Evolutionary conservation across 352 stramenopile genomes (phyloP), one percentile per base, ranked within the genome.

Genomic region (Pythium chondricola): DNA sequence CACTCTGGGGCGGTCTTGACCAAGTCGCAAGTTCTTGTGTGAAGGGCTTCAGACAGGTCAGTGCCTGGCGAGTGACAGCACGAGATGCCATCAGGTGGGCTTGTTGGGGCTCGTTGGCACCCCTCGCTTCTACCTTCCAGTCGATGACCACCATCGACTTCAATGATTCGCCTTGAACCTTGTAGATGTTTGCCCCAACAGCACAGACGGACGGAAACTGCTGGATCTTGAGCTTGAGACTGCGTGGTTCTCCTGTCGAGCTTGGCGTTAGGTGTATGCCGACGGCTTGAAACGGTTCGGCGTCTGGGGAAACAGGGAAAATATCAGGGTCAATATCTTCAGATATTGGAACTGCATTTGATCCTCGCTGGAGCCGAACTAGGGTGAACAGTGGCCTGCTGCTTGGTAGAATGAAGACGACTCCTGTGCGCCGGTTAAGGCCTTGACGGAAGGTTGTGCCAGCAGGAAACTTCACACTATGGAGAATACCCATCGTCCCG

Each of bases 191-290:
- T 3, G 46, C 51, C 0, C 57, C 57, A 16, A 60, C 57, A 18
- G 57, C 57, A 31, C 50, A 60, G 0, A 61, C 49, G n/a, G 60
- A 61, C n/a, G 57, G 50, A 22, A 65, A 60, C 25, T 65, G 50
- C 16, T 61, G 57, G 9, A 56, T 52, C 31, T 48, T 51, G 20
- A 65, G 38, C 1, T 9, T 33, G 4, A 65, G 48, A 13, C n/a
- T 48, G 5, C 45, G 25, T 13, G 16, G 2, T 11, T 50, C 35
- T 20, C 54, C 54, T 5, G 17, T 6, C 0, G 26, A n/a, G 4
- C 14, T 37, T 5, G 48, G 48, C 11, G 44, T 55, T 9, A 60
- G 29, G 1, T 27, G 14, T 21, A 54, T 47, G 6, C n/a, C 7
- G 16, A 31, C 27, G 16, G 49, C 55, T 4, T 2, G 22, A 26